Evolutionary conservation across 1,139 yeast species (phyloP), one percentile per base, ranked within the genome.

Genomic region (Geotrichum carabidarum): DNA sequence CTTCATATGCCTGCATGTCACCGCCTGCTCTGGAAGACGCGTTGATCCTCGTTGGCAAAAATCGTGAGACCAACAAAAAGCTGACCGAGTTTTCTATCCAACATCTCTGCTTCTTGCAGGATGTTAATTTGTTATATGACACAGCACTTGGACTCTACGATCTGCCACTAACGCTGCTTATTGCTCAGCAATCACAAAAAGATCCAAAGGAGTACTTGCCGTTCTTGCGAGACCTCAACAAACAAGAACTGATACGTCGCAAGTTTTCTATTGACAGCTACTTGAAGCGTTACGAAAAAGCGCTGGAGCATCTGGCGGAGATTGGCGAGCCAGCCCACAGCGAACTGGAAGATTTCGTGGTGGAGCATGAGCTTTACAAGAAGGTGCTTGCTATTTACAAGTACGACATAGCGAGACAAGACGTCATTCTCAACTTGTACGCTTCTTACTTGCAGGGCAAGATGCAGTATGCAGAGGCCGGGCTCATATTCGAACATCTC

Each of bases 151-250:
- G 95, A 1, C 74, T 87, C 37, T 94, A 94, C 66, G 87, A 93
- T 68, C 83, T 94, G 43, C 83, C 83, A 58, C 74, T 91, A 61
- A 81, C 99, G 0, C 76, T 94, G 57, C 77, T 80, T 11, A 83
- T 94, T 60, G 99, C 99, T 0, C 98, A 94, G 68, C 93, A 90
- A 66, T 90, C 97, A 0, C 98, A 93, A 70, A 90, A 86, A 77
- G 99, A 94, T 72, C 99, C 99, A 31, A 89, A 91, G 66, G 99
- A 94, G 69, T 94, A 93, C 65, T 73, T 94, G 53, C 97, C 99
- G 51, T 94, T 93, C 69, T 76, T 94, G 62, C 96, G 90, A 65
- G 79, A 82, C 54, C 75, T 94, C 55, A 86, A 88, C 62, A 79
- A 80, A 38, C 86, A 85, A 68, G 74, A 79, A 0, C 83, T 81